phyloP scores from a whole-genome alignment of 139 green algal species.

The Coelastrella sp. region DNA sequence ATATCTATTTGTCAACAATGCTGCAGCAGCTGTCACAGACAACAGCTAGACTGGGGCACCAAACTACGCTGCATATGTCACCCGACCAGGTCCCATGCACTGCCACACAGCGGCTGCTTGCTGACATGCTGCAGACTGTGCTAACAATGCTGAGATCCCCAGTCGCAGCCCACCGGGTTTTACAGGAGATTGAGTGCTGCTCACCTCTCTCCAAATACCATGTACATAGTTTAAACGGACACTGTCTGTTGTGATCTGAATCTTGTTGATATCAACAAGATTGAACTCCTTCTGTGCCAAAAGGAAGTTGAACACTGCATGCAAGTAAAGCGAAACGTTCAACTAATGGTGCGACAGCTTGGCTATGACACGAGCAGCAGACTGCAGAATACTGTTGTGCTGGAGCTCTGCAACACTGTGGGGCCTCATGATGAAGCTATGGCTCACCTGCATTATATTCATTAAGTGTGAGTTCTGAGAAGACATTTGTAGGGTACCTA shows the following conservation, averaged over 20 bases:
- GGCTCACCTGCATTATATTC: constrained; percentile 14
- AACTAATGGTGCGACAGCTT: background rate
- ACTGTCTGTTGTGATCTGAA: background rate
- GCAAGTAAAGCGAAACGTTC: background rate
- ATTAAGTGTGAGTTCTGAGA: constrained; percentile 26
- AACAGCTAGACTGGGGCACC: background rate
- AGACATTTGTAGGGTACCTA: constrained; percentile 11
- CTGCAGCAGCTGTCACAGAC: background rate
- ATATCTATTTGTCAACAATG: background rate
- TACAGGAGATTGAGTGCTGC: background rate
- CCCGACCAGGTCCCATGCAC: too few species aligned
- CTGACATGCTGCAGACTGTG: background rate
- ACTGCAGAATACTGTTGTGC: background rate
- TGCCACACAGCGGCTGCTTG: background rate
- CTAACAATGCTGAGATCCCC: too few species aligned
- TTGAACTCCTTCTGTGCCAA: background rate
- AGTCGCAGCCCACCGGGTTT: too few species aligned
- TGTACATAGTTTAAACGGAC: constrained; percentile 40
- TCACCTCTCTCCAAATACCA: constrained; percentile 44
- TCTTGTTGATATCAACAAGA: constrained; percentile 14
- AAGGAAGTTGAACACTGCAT: constrained; percentile 41
- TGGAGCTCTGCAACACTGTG: too few species aligned
- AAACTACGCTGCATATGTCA: too few species aligned
- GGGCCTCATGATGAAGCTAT: background rate
- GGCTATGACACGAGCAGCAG: background rate